These are phyloP conservation scores for Gamarada debralockiae DNA, from an alignment of 495 filamentous ascomycete genomes.

Conservation along the genomic window DNA sequence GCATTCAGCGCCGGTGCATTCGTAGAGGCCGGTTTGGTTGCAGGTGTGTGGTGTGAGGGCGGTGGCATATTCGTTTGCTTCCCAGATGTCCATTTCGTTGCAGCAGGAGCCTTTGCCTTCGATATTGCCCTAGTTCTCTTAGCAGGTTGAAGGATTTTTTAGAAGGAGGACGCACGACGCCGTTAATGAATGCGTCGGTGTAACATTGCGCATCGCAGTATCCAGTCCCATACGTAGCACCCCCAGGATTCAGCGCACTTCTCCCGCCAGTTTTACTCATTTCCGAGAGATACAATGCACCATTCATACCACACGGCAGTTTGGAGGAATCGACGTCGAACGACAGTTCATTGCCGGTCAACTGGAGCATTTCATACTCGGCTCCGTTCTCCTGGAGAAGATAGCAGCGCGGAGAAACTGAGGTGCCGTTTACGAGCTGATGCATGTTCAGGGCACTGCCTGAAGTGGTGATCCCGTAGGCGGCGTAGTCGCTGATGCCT, in stretches of 20 bases:
- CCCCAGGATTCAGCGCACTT: slow-evolving; percentile 52
- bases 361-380: slow-evolving; percentile 57
- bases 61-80: slow-evolving; percentile 56
- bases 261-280: slow-evolving; percentile 55
- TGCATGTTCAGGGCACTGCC: slow-evolving; percentile 21
- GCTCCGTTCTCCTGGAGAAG: slow-evolving; percentile 48
- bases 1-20: slow-evolving; percentile 47
- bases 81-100: slow-evolving; percentile 62
- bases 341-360: slow-evolving; percentile 54
- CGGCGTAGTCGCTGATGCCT: slow-evolving; percentile 41
- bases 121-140: too few relatives aligned
- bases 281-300: slow-evolving; percentile 58
- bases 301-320: slow-evolving; percentile 64
- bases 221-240: slow-evolving; percentile 61
- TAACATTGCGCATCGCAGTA: slow-evolving; percentile 71
- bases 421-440: slow-evolving; percentile 25
- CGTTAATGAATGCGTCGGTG: slow-evolving; percentile 52
- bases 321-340: slow-evolving; percentile 62
- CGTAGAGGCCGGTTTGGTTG: slow-evolving; percentile 38
- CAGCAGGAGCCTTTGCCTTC: slow-evolving; percentile 48
- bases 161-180: too few relatives aligned
- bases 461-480: slow-evolving; percentile 40
- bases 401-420: slow-evolving; percentile 52
- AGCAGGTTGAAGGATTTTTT: too few relatives aligned
- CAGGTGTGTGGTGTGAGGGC: slow-evolving; percentile 56